Conservation (phyloP, 495 filamentous ascomycete genomes). For the Neurospora intermedia region DNA sequence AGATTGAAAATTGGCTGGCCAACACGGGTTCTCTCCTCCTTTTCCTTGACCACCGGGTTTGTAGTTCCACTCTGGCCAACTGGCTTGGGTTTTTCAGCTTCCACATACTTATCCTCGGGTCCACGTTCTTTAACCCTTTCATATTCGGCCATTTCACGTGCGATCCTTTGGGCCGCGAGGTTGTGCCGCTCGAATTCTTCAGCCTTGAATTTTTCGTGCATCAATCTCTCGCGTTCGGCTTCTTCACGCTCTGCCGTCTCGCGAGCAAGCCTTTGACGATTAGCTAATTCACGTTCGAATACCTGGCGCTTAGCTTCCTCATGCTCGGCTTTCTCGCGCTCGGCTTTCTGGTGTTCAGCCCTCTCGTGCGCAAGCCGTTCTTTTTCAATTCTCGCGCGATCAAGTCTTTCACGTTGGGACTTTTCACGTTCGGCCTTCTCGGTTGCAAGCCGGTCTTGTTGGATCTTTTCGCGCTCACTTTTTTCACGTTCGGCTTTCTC, state of each 20-base stretch:
- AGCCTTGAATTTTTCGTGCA: neutral
- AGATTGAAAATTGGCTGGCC: neutral
- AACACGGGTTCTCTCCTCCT: neutral
- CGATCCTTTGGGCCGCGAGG: neutral
- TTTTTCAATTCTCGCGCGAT: neutral
- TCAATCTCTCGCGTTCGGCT: neutral
- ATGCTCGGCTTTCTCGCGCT: neutral
- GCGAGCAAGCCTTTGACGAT: neutral
- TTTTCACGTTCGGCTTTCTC: neutral
- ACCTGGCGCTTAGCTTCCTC: too few relatives aligned
- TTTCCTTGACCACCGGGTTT: neutral
- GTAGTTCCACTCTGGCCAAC: neutral
- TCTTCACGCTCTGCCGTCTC: neutral
- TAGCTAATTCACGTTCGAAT: neutral
- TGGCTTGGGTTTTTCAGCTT: neutral
- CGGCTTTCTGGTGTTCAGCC: neutral
- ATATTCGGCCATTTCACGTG: neutral
- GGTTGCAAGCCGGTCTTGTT: neutral
- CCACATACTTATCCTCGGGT: neutral
- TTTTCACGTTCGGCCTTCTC: neutral
- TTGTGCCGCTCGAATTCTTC: neutral
- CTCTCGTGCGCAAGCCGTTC: neutral
- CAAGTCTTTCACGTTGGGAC: neutral
- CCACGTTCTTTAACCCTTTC: neutral
- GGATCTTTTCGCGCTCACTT: neutral